phyloP scores from a whole-genome alignment of 2,329 filamentous ascomycete genomes.

The Coccinonectria pachysandricola region DNA sequence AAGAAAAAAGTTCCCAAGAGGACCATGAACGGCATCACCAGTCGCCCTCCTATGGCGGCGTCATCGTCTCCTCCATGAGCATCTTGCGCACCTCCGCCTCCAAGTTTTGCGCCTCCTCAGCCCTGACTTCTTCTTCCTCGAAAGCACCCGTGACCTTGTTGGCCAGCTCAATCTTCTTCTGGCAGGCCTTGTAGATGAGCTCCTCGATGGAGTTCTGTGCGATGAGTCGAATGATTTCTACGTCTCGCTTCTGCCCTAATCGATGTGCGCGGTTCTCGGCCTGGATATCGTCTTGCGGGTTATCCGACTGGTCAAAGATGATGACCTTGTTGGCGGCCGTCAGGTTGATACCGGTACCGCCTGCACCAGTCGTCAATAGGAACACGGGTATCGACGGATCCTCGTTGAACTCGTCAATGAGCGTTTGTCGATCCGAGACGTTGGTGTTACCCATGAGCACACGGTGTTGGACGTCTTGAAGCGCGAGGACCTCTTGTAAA shows the following conservation, averaged over 20 bases:
- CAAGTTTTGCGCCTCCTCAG: constrained; percentile 26
- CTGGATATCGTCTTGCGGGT: constrained; percentile 96
- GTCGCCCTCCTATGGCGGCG: constrained; percentile 25
- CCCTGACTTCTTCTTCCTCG: constrained; percentile 22
- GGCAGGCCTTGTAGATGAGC: constrained; percentile 80
- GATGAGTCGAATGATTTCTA: constrained; percentile 82
- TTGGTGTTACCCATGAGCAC: constrained; percentile 79
- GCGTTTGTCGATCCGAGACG: constrained; percentile 71
- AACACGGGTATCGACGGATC: constrained; percentile 77
- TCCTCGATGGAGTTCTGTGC: constrained; percentile 80
- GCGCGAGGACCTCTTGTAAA: constrained; percentile 69
- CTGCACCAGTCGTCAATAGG: constrained; percentile 83
- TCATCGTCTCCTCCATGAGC: constrained; percentile 30
- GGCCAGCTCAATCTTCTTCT: constrained; percentile 88
- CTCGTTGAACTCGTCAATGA: constrained; percentile 78
- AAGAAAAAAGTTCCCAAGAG: too few relatives aligned
- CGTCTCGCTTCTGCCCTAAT: constrained; percentile 80
- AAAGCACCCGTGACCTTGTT: constrained; percentile 40
- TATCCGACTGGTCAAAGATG: constrained; percentile 95
- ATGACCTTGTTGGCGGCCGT: constrained; percentile 95
- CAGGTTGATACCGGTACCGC: constrained; percentile 94
- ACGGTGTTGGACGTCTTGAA: constrained; percentile 63
- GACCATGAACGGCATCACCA: constrained; percentile 1
- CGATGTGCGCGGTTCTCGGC: constrained; percentile 95
- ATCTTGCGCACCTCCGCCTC: constrained; percentile 36